Evolutionary conservation across 2,329 filamentous ascomycete species (phyloP).

Genomic region (Colletotrichum filicis): DNA sequence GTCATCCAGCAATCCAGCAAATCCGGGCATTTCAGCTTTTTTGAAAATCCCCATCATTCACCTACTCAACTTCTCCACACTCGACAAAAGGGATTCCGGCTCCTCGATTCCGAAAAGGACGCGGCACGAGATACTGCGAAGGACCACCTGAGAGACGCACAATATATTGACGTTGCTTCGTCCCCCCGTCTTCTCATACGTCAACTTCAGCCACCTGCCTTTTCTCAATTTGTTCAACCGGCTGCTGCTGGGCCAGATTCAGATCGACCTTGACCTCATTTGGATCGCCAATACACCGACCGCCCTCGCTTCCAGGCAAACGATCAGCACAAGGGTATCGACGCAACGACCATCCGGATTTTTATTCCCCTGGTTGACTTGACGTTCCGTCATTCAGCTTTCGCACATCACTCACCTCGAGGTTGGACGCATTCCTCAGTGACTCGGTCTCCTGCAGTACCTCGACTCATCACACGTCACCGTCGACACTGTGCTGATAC

Average conservation of each 20-base stretch:
- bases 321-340: conserved; percentile 19
- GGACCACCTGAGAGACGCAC: conserved; percentile 19
- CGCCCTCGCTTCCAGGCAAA: conserved; percentile 1
- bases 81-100: conserved; percentile 18
- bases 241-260: conserved; percentile 26
- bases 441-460: background rate
- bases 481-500: conserved; percentile 30
- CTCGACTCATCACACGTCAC: conserved; percentile 22
- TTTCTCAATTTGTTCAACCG: conserved; percentile 12
- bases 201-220: conserved; percentile 7
- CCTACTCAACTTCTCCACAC: background rate
- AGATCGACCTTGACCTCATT: conserved; percentile 30
- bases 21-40: background rate
- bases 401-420: background rate
- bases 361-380: background rate
- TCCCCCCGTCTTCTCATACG: conserved; percentile 15
- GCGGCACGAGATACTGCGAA: conserved; percentile 32
- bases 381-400: background rate
- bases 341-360: background rate
- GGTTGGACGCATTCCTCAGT: conserved; percentile 18
- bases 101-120: conserved; percentile 31
- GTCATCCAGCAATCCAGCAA: background rate
- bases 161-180: conserved; percentile 34
- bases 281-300: conserved; percentile 25
- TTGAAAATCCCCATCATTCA: background rate